Percentiles rank a stretch among this genome's conserved stretches.
Conservation (phyloP, 2,329 filamentous ascomycete genomes). For the Penicillium sp. region DNA sequence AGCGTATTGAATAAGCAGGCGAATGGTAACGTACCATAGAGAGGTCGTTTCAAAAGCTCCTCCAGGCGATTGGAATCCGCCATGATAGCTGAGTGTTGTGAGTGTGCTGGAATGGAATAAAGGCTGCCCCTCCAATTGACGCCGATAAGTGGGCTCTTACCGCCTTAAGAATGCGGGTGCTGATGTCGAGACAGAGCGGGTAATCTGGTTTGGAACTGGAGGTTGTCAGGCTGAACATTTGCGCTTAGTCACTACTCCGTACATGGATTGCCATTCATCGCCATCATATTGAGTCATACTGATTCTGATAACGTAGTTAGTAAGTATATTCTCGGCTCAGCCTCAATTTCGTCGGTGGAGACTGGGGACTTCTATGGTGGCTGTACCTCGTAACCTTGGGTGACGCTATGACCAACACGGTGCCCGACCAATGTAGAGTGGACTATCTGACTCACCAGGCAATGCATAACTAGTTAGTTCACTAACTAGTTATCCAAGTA, state of each 20-base stretch:
- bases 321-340: not conserved
- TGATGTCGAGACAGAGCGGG: not conserved
- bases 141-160: conserved; percentile 25
- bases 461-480: not conserved
- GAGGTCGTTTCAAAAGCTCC: conserved; percentile 54
- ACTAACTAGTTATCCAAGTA: too few relatives aligned
- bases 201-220: too few relatives aligned
- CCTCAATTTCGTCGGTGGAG: not conserved
- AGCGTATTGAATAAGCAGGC: not conserved
- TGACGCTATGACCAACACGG: conserved; percentile 3
- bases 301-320: not conserved
- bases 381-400: not conserved
- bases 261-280: not conserved
- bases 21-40: conserved; percentile 52
- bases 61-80: conserved; percentile 36
- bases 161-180: conserved; percentile 24
- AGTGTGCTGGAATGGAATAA: conserved; percentile 14
- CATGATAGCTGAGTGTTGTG: conserved; percentile 25
- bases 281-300: conserved; percentile 2
- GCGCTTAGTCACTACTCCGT: not conserved
- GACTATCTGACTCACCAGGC: conserved; percentile 3
- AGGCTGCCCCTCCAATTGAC: conserved; percentile 30
- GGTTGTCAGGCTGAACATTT: not conserved
- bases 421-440: not conserved
- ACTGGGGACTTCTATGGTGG: not conserved